Base-by-base conservation (phyloP, 768 basidiomycete species). In the Suillus clintonianus region DNA sequence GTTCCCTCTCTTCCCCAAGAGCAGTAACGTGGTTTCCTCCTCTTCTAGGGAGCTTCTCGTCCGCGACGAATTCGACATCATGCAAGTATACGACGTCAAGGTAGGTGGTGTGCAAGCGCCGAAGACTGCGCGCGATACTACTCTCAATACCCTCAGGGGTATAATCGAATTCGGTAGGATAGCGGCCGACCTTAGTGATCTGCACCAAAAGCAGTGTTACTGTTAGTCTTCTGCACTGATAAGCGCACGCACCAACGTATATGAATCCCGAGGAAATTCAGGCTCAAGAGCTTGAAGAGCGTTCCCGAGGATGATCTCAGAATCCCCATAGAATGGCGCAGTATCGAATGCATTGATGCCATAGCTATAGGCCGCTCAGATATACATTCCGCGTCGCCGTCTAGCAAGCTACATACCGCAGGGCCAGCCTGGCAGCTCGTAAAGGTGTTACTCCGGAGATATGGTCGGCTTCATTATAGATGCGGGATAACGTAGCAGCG, bases 161-260 rank as follows among this genome's bases (percentile, higher is more conserved):
- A 75, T 95, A 95, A 74, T 96, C 91, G 67, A 95, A 95, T 48
- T 81, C 78, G 2, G 78, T 76, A 19, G 70, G 70, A 70, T 89
- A 92, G 41, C 94, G 84, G 27, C 94, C 94, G 64, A 90, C 91
- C 73, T 96, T 96, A 11, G 92, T 93, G 79, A 94, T 89, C 92
- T 94, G 62, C 17, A 41, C 17, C 15, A n/a, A n/a, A n/a, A 45
- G 14, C 5, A 10, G 45, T n/a, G 24, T 15, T 9, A 24, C 37
- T 24, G 55, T 24, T 10, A 19, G 15, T 5, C 4, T 39, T 24
- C 22, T 39, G 5, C 15, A 39, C 9, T 15, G 30, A 39, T 17
- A 37, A 24, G 37, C 6, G 42, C 8, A 70, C 65, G 59, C 69
- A 92, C 92, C 74, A 95, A 74, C 65, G 87, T 83, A 72, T 95